These are phyloP conservation scores for Radiomyces spectabilis DNA, from an alignment of 192 early-diverging fungal species.

Conservation along the genomic window DNA sequence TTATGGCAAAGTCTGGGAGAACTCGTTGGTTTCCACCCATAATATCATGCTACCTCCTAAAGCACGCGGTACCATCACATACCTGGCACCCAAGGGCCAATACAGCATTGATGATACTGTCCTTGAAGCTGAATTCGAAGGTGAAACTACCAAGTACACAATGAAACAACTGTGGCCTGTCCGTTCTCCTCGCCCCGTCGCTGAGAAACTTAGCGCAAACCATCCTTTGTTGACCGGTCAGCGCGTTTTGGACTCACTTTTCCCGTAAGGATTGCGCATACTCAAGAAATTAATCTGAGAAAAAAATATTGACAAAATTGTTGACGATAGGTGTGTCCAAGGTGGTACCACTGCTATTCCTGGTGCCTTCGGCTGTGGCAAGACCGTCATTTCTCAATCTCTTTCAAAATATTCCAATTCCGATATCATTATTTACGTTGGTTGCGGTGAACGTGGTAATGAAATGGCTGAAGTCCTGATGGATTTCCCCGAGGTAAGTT, in stretches of 20 bases:
- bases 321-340: conserved; percentile 74
- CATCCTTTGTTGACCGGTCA: conserved; percentile 96
- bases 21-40: conserved; percentile 87
- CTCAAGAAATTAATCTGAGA: no score
- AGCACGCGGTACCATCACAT: conserved; percentile 89
- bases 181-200: conserved; percentile 87
- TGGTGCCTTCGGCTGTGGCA: conserved; percentile 99
- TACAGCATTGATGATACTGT: conserved; percentile 91
- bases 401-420: conserved; percentile 99
- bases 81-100: conserved; percentile 86
- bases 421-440: conserved; percentile 98
- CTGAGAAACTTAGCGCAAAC: conserved; percentile 93
- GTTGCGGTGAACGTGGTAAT: conserved; percentile 95
- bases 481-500: conserved; percentile 85
- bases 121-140: conserved; percentile 96
- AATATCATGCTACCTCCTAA: conserved; percentile 94
- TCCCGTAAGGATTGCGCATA: conserved; percentile 61
- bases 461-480: conserved; percentile 99
- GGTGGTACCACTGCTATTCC: conserved; percentile 99
- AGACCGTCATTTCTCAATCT: conserved; percentile 99
- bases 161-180: conserved; percentile 99
- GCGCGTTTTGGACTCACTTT: conserved; percentile 96
- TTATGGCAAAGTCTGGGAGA: conserved; percentile 91
- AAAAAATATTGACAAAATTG: background rate
- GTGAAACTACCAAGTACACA: conserved; percentile 83